A percentile compares a stretch with the other conserved stretches of the same genome.
phyloP scores from a whole-genome alignment of 306 rosid genomes.

The Amphicarpaea edgeworthii region DNA sequence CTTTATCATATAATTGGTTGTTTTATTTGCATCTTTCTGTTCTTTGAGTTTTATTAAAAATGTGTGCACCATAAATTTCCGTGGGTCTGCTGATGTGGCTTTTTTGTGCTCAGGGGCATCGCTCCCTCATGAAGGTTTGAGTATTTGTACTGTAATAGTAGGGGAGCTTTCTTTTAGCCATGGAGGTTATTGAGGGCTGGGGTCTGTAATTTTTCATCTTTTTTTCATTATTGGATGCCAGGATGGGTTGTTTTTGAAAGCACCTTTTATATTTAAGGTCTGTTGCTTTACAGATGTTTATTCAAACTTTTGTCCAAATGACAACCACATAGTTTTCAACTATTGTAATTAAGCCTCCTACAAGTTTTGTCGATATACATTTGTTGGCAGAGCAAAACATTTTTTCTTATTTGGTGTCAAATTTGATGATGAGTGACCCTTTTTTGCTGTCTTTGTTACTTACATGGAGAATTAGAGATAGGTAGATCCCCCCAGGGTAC shows the following conservation, averaged over 20 bases:
- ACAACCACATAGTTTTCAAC: not conserved
- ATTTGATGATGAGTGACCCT: not conserved
- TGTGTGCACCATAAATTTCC: not conserved
- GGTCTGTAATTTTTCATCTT: constrained; percentile 5
- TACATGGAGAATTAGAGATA: not conserved
- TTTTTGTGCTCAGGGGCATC: not conserved
- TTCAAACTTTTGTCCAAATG: constrained; percentile 6
- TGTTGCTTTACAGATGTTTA: constrained; percentile 1
- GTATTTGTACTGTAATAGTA: not conserved
- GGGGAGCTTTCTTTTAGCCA: not conserved
- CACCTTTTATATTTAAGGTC: not conserved
- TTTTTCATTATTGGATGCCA: not conserved
- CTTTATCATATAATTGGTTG: not conserved
- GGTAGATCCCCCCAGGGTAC: too few species aligned
- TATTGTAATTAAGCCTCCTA: constrained; percentile 3
- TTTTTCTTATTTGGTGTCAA: not conserved
- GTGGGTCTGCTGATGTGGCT: not conserved
- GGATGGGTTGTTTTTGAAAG: not conserved
- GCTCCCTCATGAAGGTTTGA: constrained; percentile 13
- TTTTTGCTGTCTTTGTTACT: not conserved
- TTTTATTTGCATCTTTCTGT: not conserved
- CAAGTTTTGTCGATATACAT: constrained; percentile 14
- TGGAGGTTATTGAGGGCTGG: not conserved
- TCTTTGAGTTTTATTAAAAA: constrained; percentile 1
- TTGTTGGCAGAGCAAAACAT: constrained; percentile 18